Evolutionary conservation across 1,284 basidiomycete genomes (phyloP).

Genomic region (Moniliophthora roreri): DNA sequence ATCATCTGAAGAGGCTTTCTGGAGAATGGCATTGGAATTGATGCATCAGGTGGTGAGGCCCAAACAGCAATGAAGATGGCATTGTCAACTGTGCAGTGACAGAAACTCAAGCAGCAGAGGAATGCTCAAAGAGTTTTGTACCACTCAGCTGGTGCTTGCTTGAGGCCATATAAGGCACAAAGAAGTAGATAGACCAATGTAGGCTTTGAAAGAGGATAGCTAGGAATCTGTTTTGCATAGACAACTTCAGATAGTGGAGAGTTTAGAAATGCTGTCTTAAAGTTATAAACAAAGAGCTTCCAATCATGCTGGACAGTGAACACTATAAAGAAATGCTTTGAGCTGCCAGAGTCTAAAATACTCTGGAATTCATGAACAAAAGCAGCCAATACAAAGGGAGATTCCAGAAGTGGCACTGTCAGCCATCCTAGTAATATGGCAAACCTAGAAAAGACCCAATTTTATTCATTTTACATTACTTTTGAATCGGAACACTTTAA

Average conservation of each 20-base stretch:
- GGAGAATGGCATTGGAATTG: slow-evolving; percentile 7
- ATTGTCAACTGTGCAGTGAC: slow-evolving; percentile 12
- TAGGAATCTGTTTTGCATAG: slow-evolving; percentile 29
- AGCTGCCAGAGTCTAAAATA: no score
- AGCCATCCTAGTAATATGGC: no score
- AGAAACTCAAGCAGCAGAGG: slow-evolving; percentile 18
- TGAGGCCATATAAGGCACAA: slow-evolving; percentile 27
- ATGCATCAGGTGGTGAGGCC: slow-evolving; percentile 8
- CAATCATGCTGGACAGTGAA: slow-evolving; percentile 1
- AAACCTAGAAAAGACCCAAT: no score
- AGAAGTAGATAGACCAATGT: slow-evolving; percentile 8
- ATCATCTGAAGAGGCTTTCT: no score
- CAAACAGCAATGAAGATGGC: slow-evolving; percentile 15
- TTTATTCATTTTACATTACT: no score
- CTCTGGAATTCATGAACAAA: no score
- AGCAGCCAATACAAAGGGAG: no score
- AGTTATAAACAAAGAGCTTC: slow-evolving; percentile 20
- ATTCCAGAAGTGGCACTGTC: no score
- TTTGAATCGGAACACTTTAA: no score
- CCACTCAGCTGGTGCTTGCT: slow-evolving; percentile 29
- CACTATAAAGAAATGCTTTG: slow-evolving; percentile 15
- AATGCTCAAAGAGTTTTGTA: slow-evolving; percentile 20
- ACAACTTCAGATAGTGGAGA: slow-evolving; percentile 25
- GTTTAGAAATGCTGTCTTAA: slow-evolving; percentile 33
- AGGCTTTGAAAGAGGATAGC: slow-evolving; percentile 14